A percentile compares a stretch with the other conserved stretches of the same genome.
Evolutionary conservation across 2,329 filamentous ascomycete species (phyloP).

Genomic region (Phaeosphaeria sp.): DNA sequence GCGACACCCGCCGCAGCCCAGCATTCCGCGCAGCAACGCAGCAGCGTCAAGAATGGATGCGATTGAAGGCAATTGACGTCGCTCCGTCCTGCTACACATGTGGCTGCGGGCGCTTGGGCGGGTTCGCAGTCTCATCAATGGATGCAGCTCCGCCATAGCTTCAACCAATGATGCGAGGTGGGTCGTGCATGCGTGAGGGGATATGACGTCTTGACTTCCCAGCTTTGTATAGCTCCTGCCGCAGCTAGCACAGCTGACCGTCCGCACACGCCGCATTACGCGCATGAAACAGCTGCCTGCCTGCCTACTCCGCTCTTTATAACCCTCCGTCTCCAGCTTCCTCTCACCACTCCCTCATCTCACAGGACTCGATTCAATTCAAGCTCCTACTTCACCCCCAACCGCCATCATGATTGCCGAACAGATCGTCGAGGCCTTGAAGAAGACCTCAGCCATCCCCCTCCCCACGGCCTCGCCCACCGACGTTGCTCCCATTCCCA

Average conservation of each 20-base stretch:
- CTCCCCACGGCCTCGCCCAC: conserved; percentile 34
- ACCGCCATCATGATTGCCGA: conserved; percentile 54
- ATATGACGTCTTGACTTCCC: conserved; percentile 35
- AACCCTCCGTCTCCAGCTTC: conserved; percentile 11
- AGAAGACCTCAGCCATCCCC: conserved; percentile 39
- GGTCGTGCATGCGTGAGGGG: conserved; percentile 31
- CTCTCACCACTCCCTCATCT: conserved; percentile 9
- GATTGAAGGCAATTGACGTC: background rate
- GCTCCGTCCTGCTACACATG: background rate
- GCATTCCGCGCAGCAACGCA: background rate
- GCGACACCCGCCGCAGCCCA: background rate
- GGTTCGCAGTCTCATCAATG: conserved; percentile 2
- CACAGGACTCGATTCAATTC: conserved; percentile 8
- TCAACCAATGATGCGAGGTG: conserved; percentile 18
- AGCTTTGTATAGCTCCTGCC: conserved; percentile 34
- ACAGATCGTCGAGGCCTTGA: conserved; percentile 52
- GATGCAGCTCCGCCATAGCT: background rate
- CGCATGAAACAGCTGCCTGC: conserved; percentile 28
- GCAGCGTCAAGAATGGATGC: background rate
- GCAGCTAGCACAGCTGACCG: conserved; percentile 32
- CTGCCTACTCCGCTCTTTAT: conserved; percentile 33
- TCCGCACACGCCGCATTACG: conserved; percentile 17
- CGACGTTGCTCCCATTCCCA: conserved; percentile 47
- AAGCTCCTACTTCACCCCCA: conserved; percentile 9
- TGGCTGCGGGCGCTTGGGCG: background rate